Percentiles rank a stretch among this genome's conserved stretches.
These are phyloP conservation scores for Candida tropicalis DNA, from an alignment of 1,139 yeast genomes.

Conservation along the genomic window DNA sequence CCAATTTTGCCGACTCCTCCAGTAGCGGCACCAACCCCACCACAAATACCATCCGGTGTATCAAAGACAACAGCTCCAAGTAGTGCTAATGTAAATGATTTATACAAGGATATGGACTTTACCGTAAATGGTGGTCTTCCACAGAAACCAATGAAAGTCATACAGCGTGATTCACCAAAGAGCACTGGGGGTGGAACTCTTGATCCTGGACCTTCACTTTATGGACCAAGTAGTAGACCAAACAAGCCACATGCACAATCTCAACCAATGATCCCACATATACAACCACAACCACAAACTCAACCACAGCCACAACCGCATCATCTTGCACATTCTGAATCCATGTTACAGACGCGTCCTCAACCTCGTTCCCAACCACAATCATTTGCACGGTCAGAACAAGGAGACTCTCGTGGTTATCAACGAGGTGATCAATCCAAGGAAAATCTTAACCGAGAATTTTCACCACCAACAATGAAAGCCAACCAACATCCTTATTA, in stretches of 20 bases:
- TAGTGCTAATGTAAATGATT: slow-evolving; percentile 15
- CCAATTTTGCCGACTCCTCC: slow-evolving; percentile 16
- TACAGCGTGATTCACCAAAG: slow-evolving; percentile 18
- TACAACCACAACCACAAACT: background rate
- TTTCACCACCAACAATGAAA: background rate
- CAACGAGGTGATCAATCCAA: background rate
- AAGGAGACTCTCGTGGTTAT: background rate
- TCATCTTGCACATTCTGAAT: background rate
- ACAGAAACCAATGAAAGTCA: slow-evolving; percentile 44
- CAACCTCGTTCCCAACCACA: background rate
- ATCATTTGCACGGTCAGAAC: background rate
- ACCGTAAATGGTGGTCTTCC: slow-evolving; percentile 49
- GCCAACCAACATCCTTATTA: slow-evolving; percentile 21
- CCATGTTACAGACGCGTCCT: background rate
- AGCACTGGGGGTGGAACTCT: slow-evolving; percentile 1
- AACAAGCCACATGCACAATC: slow-evolving; percentile 3
- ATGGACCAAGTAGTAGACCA: slow-evolving; percentile 2
- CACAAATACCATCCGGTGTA: background rate
- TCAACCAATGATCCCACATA: background rate
- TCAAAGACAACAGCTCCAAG: slow-evolving; percentile 8
- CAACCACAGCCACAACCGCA: background rate
- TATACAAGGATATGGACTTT: slow-evolving; percentile 42
- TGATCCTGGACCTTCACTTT: slow-evolving; percentile 8
- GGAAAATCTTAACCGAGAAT: background rate
- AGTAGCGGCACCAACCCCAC: slow-evolving; percentile 7